Evolutionary conservation across 768 basidiomycete genomes (phyloP), one percentile per base, ranked within the genome.

Genomic region (Suillus fuscotomentosus): DNA sequence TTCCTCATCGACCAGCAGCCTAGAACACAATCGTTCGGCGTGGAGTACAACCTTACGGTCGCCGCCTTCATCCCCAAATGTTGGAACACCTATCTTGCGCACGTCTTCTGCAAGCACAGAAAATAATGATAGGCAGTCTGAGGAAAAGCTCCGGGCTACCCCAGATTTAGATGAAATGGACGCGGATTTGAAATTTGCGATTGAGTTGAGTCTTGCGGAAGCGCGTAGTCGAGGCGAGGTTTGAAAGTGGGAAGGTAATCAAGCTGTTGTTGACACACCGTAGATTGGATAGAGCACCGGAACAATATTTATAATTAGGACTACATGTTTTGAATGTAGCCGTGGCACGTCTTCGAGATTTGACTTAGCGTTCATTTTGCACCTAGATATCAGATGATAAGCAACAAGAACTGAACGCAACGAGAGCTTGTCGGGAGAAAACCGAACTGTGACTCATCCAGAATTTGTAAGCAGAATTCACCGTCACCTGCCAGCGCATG

Each of bases 181-280:
- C 64, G 88, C 84, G 17, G 89, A 91, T 67, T 68, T 92, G 72
- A 80, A 75, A 57, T 82, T 86, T 66, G 90, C 86, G 13, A 82
- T 92, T 14, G 87, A 88, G 74, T 71, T 92, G 73, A 92, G 91
- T 71, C 80, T 92, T 31, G 88, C 83, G 1, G 91, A 92, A 45
- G 66, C 66, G 38, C 64, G 60, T 15, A 67, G 66, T 42, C 64
- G 60, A 24, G 64, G 60, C 5, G 66, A 67, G 34, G 38, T 48
- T 22, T 48, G 60, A 61, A 63, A 60, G 31, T 27, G 17, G 31
- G 10, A 10, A 10, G 9, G 10, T 54, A 11, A 22, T 3, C 22
- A 22, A 10, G 1, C 31, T 31, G 45, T 14, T 41, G 36, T 20
- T 56, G 24, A 36, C 20, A 11, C 4, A 17, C 8, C 10, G 39